Base-by-base conservation (phyloP, 495 filamentous ascomycete genomes). In the Delitschia confertaspora region DNA sequence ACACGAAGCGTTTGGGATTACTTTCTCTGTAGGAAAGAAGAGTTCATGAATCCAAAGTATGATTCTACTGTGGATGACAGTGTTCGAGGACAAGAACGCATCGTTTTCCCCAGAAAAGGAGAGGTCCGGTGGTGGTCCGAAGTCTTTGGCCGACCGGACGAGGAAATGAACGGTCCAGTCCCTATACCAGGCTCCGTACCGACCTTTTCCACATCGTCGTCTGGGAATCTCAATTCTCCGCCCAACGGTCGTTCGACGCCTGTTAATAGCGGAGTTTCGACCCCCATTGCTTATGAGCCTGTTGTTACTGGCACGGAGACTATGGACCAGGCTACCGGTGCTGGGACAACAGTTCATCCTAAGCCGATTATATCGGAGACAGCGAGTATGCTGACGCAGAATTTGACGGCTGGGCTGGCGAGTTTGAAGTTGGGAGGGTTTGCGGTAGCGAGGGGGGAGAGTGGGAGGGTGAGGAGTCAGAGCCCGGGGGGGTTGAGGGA, bases 1-100 rank as follows among this genome's bases (percentile, higher is more conserved):
- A 93, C 87, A n/a, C 68, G 82, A 16, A 89, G 83, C 44, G 93
- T 95, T 2, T 99, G 93, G 91, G 79, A 85, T 45, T 95, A 96
- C 62, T 96, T 99, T 66, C 67, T 95, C 14, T 73, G 80, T 9
- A 72, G 86, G 2, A 74, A 73, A 22, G 69, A 74, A 14, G 81
- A 91, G 58, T 99, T 95, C 60, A 68, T 75, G 8, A 96, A 94
- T 56, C 69, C 72, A 0, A 69, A 82, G 7, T 99, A 93, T 57
- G 83, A 89, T 43, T 60, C 78, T 1, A 71, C 68, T 0, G 71
- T 93, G 25, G 84, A 96, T 47, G 87, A 94, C 44, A 71, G 71
- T 25, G 71, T 80, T 40, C 76, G 80, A 25, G 87, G 80, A 9
- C 75, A 80, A 22, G 91, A 95, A 51, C 72, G 88, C 3, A 71